Conservation (phyloP, 352 stramenopile genomes). For the Phytophthora syringae region DNA sequence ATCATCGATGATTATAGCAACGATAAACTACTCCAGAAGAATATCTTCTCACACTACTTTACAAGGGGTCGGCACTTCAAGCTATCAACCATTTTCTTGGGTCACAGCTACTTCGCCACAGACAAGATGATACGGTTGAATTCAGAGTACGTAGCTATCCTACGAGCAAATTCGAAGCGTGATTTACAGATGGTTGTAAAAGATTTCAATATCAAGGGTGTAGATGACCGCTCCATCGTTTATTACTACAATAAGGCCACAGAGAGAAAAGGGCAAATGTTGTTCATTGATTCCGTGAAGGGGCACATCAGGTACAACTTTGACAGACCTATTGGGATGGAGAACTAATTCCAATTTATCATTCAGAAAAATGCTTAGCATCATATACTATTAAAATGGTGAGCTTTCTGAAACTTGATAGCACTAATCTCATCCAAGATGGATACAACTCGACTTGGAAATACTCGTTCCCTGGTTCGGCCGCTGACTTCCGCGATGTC, state of each 20-base stretch:
- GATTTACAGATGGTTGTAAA: conserved; percentile 21
- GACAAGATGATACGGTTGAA: conserved; percentile 2
- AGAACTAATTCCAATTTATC: too few relatives aligned
- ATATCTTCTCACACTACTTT: conserved; percentile 5
- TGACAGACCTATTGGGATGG: too few relatives aligned
- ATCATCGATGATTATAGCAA: conserved; percentile 31
- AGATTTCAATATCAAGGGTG: conserved; percentile 17
- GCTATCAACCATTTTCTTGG: conserved; percentile 4
- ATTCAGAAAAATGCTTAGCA: too few relatives aligned
- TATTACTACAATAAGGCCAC: conserved; percentile 8
- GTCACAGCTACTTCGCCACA: conserved; percentile 1
- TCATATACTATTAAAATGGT: conserved; percentile 23
- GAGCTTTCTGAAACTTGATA: conserved; percentile 18
- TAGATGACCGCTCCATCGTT: background rate
- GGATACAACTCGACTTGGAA: conserved; percentile 11
- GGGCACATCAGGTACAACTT: too few relatives aligned
- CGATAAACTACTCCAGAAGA: conserved; percentile 19
- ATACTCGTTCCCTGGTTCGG: conserved; percentile 3
- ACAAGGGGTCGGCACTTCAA: conserved; percentile 10
- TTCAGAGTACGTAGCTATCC: conserved; percentile 2
- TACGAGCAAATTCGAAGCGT: conserved; percentile 24
- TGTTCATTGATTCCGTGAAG: too few relatives aligned
- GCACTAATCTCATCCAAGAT: conserved; percentile 15
- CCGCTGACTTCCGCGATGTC: conserved; percentile 5
- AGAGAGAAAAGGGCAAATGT: conserved; percentile 7